These are phyloP conservation scores for Raddia guianensis DNA, from an alignment of 176 grass and related monocot species.

Conservation along the genomic window DNA sequence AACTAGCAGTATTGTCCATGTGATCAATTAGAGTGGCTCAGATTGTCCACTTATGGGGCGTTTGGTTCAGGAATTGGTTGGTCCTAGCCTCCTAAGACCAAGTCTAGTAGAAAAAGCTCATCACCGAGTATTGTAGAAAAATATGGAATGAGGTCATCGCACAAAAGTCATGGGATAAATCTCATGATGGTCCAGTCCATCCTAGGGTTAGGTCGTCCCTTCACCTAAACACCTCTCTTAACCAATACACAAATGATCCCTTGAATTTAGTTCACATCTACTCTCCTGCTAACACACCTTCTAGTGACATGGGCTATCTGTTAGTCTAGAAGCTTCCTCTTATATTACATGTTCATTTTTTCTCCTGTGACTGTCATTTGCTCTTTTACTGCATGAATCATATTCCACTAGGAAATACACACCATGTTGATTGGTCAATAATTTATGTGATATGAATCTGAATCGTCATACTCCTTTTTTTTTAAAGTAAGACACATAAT, in stretches of 20 bases:
- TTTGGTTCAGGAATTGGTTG: not conserved
- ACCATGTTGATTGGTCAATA: slow-evolving; percentile 6
- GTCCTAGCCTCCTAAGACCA: not conserved
- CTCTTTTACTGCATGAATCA: not conserved
- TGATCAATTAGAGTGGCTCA: not conserved
- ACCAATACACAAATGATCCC: not conserved
- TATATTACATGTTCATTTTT: slow-evolving; percentile 11
- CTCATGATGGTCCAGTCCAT: not conserved
- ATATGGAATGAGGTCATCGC: not conserved
- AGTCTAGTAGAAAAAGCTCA: not conserved
- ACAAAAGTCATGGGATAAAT: not conserved
- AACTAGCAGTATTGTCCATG: not conserved
- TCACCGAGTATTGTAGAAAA: not conserved
- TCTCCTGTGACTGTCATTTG: slow-evolving; percentile 20
- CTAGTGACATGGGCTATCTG: not conserved
- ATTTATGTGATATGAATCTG: slow-evolving; percentile 4
- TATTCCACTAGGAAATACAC: slow-evolving; percentile 11
- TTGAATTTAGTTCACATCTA: not conserved
- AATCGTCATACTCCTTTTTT: not conserved
- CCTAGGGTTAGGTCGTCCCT: not conserved
- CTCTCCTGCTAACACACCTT: not conserved
- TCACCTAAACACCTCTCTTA: not conserved
- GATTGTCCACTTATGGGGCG: not conserved
- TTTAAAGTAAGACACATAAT: not conserved
- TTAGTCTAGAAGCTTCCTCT: not conserved